A percentile compares a stretch with the other conserved stretches of the same genome.
Conservation (phyloP, 2,329 filamentous ascomycete species). For the Venturia oleaginea region DNA sequence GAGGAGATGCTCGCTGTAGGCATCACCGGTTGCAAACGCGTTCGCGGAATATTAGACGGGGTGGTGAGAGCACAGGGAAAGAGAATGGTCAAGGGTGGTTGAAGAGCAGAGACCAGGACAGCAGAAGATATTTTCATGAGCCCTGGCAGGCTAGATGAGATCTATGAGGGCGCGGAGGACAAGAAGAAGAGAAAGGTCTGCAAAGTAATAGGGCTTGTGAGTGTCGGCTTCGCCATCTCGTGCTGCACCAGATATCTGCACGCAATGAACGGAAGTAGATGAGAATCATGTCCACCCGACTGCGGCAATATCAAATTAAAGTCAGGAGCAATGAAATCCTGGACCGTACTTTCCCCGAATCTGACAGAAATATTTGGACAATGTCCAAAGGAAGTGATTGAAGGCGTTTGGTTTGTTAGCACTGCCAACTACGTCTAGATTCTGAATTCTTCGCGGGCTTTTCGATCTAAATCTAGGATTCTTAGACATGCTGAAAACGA, state of each 20-base stretch:
- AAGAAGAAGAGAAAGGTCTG: not conserved
- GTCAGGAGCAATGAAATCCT: not conserved
- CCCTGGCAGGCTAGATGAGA: not conserved
- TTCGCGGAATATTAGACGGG: constrained; percentile 69
- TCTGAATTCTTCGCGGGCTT: no score
- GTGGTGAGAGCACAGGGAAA: constrained; percentile 65
- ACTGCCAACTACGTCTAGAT: no score
- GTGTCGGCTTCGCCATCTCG: not conserved
- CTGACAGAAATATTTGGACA: no score
- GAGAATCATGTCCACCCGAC: not conserved
- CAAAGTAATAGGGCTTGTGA: not conserved
- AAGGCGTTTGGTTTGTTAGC: no score
- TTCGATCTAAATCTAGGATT: no score
- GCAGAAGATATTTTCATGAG: not conserved
- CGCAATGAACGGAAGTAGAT: not conserved
- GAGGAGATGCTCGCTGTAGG: constrained; percentile 92
- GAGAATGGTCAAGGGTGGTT: constrained; percentile 45
- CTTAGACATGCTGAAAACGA: no score
- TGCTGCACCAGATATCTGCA: not conserved
- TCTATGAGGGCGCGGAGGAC: not conserved
- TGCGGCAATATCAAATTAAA: not conserved
- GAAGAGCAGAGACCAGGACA: not conserved
- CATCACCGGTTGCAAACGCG: constrained; percentile 82
- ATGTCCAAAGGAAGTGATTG: no score
- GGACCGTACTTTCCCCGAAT: not conserved